phyloP scores from a whole-genome alignment of 1,284 basidiomycete species.

The Fomitiporia mediterranea region DNA sequence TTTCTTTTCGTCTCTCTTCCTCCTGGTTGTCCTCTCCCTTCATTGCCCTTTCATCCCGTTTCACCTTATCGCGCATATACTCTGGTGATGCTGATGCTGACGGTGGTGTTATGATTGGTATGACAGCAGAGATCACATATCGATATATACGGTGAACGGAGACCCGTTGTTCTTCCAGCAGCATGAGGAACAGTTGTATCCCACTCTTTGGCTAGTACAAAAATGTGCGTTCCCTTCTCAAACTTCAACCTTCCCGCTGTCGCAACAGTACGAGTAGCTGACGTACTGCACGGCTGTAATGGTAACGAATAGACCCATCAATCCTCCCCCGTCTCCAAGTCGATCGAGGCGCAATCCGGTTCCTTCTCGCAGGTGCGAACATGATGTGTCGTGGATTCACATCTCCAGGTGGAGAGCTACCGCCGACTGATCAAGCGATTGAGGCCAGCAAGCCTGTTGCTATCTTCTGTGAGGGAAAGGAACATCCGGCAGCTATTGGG shows the following conservation, averaged over 20 bases:
- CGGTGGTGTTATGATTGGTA: conserved; percentile 19
- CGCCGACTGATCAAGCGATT: conserved; percentile 67
- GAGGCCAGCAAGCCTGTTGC: conserved; percentile 74
- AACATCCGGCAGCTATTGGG: conserved; percentile 87
- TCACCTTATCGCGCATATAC: neutral
- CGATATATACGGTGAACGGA: conserved; percentile 83
- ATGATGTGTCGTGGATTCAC: conserved; percentile 98
- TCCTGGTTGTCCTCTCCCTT: no score
- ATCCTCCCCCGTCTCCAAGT: conserved; percentile 87
- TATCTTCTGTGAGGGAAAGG: conserved; percentile 94
- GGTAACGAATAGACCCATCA: conserved; percentile 66
- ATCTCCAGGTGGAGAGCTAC: conserved; percentile 86
- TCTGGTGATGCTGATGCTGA: conserved; percentile 10
- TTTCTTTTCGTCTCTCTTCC: no score
- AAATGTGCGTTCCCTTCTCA: conserved; percentile 60
- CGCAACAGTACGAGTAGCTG: neutral
- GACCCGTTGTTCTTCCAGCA: conserved; percentile 96
- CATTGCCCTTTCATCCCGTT: no score
- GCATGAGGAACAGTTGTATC: conserved; percentile 90
- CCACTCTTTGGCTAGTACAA: conserved; percentile 85
- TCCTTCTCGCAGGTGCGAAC: conserved; percentile 87
- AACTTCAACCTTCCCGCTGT: neutral
- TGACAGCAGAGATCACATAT: conserved; percentile 89
- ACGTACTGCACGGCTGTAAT: neutral
- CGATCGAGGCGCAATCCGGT: conserved; percentile 97